phyloP scores from a whole-genome alignment of 306 rosid genomes.

The Casuarina glauca region DNA sequence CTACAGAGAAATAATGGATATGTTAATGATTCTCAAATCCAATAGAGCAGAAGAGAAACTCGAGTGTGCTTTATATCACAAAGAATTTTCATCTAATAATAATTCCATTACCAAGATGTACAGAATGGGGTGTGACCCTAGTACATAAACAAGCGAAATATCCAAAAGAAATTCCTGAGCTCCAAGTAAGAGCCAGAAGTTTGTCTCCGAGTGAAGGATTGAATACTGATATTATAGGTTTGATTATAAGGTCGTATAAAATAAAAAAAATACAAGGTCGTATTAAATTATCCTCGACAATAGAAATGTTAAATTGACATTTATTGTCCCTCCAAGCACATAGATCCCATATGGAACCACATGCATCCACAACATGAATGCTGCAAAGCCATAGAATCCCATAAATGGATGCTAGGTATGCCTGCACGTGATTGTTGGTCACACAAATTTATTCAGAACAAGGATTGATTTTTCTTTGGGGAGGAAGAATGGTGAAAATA shows the following conservation, averaged over 20 bases:
- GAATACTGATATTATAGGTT: background rate
- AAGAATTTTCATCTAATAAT: background rate
- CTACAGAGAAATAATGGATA: conserved; percentile 1
- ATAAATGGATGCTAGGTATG: background rate
- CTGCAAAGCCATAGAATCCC: background rate
- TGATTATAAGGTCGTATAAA: background rate
- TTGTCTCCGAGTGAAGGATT: conserved; percentile 10
- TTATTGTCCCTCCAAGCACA: background rate
- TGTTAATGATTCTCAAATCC: background rate
- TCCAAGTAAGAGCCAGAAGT: conserved; percentile 11
- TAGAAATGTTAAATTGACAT: background rate
- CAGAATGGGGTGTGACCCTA: background rate
- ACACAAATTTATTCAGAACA: background rate
- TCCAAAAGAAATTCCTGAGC: background rate
- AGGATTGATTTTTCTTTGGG: background rate
- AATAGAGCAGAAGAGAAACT: conserved; percentile 7
- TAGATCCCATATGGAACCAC: background rate
- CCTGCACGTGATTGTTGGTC: background rate
- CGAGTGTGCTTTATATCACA: background rate
- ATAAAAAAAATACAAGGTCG: background rate
- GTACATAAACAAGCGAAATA: background rate
- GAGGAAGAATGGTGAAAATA: background rate
- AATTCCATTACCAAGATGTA: background rate
- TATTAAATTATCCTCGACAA: background rate
- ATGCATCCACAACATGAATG: background rate